Evolutionary conservation across 2,329 filamentous ascomycete genomes (phyloP).

Genomic region (Fusarium tricinctum): DNA sequence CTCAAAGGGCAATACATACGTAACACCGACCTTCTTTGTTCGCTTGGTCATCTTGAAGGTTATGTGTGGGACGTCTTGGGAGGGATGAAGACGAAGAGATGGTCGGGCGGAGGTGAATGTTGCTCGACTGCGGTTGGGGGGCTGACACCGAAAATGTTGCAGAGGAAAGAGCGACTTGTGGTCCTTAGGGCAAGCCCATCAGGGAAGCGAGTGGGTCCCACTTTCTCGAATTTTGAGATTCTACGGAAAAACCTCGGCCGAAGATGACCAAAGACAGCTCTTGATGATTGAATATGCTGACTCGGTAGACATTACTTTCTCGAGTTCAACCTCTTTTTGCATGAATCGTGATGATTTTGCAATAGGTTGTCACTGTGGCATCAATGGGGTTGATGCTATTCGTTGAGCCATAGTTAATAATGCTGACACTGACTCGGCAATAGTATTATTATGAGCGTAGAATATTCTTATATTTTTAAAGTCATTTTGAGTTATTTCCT

Average conservation of each 20-base stretch:
- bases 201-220: conserved; percentile 50
- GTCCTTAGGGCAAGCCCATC: conserved; percentile 60
- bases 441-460: background rate
- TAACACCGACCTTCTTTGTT: conserved; percentile 98
- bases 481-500: background rate
- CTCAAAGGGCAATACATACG: conserved; percentile 59
- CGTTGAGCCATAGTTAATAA: background rate
- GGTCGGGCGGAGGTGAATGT: conserved; percentile 51
- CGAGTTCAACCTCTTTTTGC: background rate
- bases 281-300: background rate
- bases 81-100: conserved; percentile 53
- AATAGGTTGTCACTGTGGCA: background rate
- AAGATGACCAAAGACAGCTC: conserved; percentile 5
- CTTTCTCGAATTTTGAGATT: conserved; percentile 28
- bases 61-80: conserved; percentile 55
- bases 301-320: background rate
- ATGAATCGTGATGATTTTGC: conserved; percentile 23
- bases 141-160: conserved; percentile 53
- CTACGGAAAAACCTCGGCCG: conserved; percentile 76
- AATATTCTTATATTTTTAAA: background rate
- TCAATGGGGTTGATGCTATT: background rate
- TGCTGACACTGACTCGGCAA: background rate
- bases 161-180: conserved; percentile 54
- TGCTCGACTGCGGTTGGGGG: conserved; percentile 51
- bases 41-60: conserved; percentile 89